Percentiles rank a stretch among this genome's conserved stretches.
phyloP scores from a whole-genome alignment of 228 moss, liverwort and hornwort genomes.

The Sphagnum fallax region DNA sequence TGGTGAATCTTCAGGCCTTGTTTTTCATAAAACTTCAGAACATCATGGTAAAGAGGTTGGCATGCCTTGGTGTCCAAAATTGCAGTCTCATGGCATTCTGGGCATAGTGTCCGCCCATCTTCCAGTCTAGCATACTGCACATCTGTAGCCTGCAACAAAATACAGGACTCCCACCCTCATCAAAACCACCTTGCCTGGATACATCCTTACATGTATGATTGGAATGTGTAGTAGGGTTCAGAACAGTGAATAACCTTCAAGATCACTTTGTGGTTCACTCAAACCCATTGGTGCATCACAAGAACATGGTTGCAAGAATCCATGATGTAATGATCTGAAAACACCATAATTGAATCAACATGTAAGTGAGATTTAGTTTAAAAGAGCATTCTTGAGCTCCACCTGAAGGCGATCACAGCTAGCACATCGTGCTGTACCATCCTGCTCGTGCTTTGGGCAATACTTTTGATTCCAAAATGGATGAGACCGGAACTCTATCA shows the following conservation, averaged over 20 bases:
- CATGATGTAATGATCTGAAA: no score
- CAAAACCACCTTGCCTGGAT: no score
- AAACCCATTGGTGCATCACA: no score
- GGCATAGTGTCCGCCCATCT: slow-evolving; percentile 84
- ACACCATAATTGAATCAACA: no score
- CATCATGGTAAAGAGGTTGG: slow-evolving; percentile 81
- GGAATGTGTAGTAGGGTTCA: no score
- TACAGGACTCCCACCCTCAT: no score
- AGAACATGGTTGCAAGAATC: no score
- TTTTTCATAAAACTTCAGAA: slow-evolving; percentile 72
- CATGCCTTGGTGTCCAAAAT: slow-evolving; percentile 80
- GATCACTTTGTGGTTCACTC: no score
- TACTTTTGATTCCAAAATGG: slow-evolving; percentile 95
- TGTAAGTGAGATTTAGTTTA: no score
- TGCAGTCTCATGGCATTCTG: slow-evolving; percentile 76
- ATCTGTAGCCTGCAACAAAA: slow-evolving; percentile 54
- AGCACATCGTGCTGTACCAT: slow-evolving; percentile 78
- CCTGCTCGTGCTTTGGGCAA: slow-evolving; percentile 81
- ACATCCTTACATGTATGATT: no score
- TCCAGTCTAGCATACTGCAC: slow-evolving; percentile 48
- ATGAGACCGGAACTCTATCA: slow-evolving; percentile 92
- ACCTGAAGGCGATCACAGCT: slow-evolving; percentile 99
- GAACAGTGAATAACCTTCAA: no score
- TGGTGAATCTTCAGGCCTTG: slow-evolving; percentile 76
- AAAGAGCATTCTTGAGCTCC: no score